A percentile compares a stretch with the other conserved stretches of the same genome.
These are phyloP conservation scores for Tolypocladium pustulatum DNA, from an alignment of 2,329 filamentous ascomycete genomes.

Conservation along the genomic window DNA sequence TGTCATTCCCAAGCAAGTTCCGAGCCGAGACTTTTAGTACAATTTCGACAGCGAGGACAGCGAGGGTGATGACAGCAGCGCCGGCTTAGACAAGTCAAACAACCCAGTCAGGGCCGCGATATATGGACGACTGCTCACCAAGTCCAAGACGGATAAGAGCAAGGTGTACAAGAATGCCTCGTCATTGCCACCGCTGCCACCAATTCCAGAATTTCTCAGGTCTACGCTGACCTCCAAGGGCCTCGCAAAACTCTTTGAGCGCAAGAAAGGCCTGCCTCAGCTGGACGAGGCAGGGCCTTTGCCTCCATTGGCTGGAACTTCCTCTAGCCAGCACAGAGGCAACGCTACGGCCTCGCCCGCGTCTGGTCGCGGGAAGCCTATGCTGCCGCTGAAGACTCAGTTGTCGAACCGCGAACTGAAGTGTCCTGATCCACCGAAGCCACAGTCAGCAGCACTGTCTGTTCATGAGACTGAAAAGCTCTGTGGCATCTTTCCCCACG, in stretches of 20 bases:
- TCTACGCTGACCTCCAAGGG: constrained; percentile 12
- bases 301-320: background rate
- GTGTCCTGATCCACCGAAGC: background rate
- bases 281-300: background rate
- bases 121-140: constrained; percentile 1
- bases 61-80: constrained; percentile 6
- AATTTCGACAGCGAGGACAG: constrained; percentile 22
- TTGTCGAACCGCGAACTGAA: background rate
- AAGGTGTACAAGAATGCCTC: constrained; percentile 6
- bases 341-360: background rate
- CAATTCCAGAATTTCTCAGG: constrained; percentile 18
- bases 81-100: background rate
- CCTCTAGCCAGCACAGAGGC: background rate
- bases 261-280: constrained; percentile 13
- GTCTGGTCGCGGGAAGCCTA: background rate
- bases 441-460: background rate
- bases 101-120: constrained; percentile 1
- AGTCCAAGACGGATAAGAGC: constrained; percentile 1
- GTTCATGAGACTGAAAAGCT: background rate
- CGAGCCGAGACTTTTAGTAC: constrained; percentile 26
- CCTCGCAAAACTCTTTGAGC: constrained; percentile 16
- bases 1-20: constrained; percentile 20
- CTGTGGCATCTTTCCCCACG: background rate
- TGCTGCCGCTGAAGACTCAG: background rate
- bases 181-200: constrained; percentile 17